Evolutionary conservation across 345 rosid genomes (phyloP), one percentile per base, ranked within the genome.

Genomic region (Boechera retrofracta): DNA sequence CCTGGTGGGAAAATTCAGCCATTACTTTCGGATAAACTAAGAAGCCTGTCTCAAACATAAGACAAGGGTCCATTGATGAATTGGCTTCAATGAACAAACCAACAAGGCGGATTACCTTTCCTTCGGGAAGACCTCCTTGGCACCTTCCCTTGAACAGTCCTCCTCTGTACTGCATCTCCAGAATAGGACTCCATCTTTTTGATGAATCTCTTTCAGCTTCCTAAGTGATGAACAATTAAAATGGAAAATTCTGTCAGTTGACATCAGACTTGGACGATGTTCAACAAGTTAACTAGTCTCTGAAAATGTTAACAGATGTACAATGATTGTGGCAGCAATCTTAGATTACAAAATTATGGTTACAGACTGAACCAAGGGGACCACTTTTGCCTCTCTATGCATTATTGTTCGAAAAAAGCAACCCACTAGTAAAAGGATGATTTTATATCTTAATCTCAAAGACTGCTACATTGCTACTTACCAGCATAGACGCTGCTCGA

Each of bases 71-170:
- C 45, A 60, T 49, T 21, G 11, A 38, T 49, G 67, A 7, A 16
- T 11, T 57, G 10, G 21, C 32, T 47, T 47, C 41, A 45, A 57
- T 11, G 59, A 8, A 45, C 33, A 56, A 44, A 28, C 56, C 12
- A 35, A 53, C 39, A 69, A 4, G 36, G 24, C 4, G 55, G 8
- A 51, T 38, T 84, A 95, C 99, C 97, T 95, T 95, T 82, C 98
- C 99, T 84, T 95, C 98, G 39, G 99, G 99, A 81, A 95, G 98
- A 77, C 99, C 99, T 56, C 98, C 98, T 81, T 89, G 99, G 83
- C 96, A 92, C 53, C 93, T 77, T 28, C 97, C 98, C 80, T 64
- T 83, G 81, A 89, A 95, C 41, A 85, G 45, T 56, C 98, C 97
- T 76, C 98, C 98, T 82, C 96, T 92, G 82, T 92, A 95, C 79